Evolutionary conservation across 257 asterid genomes (phyloP).

Genomic region (Avicennia marina): DNA sequence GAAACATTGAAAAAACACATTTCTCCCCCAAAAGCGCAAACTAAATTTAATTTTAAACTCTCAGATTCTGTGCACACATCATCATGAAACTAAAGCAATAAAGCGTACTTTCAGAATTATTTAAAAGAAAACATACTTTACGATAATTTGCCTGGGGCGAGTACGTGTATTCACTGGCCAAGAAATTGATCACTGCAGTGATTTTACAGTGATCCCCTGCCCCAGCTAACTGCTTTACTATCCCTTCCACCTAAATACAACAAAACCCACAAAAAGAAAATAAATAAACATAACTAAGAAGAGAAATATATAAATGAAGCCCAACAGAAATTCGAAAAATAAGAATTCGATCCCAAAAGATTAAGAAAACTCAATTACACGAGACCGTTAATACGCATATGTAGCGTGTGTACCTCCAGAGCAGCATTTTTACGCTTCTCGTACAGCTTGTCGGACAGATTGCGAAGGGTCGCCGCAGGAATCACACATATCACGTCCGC

Average conservation of each 20-base stretch:
- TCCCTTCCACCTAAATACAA: constrained; percentile 90
- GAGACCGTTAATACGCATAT: neutral
- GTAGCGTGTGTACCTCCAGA: constrained; percentile 57
- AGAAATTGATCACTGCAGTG: constrained; percentile 69
- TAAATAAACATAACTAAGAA: neutral
- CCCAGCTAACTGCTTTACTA: constrained; percentile 76
- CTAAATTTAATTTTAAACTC: neutral
- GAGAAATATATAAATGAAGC: neutral
- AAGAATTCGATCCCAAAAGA: constrained; percentile 3
- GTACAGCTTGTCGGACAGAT: constrained; percentile 92
- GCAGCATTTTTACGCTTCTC: constrained; percentile 99
- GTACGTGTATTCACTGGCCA: constrained; percentile 66
- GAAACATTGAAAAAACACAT: constrained; percentile 1
- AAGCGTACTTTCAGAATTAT: neutral
- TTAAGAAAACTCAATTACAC: neutral
- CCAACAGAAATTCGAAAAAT: neutral
- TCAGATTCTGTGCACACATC: constrained; percentile 2
- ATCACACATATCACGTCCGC: constrained; percentile 74
- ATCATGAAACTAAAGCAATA: neutral
- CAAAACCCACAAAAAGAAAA: constrained; percentile 19
- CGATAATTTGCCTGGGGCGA: constrained; percentile 95
- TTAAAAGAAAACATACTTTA: constrained; percentile 44
- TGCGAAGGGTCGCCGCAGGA: constrained; percentile 88
- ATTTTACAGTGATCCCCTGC: constrained; percentile 84
- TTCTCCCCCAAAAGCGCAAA: constrained; percentile 9